phyloP scores from a whole-genome alignment of 208 protist genomes.

The Acanthamoeba divionensis region DNA sequence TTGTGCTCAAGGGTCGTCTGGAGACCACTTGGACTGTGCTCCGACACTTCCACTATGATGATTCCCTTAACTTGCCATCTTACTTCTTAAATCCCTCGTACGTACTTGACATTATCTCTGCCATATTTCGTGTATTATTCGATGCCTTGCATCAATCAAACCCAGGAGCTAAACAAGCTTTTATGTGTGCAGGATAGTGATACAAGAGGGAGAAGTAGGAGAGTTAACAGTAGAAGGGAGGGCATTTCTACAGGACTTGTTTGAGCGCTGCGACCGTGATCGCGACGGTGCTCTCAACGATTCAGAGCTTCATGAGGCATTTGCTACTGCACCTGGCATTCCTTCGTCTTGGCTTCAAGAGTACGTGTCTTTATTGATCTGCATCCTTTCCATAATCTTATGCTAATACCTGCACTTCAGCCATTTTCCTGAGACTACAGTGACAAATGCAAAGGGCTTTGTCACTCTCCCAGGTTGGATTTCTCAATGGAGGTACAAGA shows the following conservation, averaged over 20 bases:
- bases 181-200: background rate
- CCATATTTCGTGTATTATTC: background rate
- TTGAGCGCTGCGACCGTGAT: too few relatives aligned
- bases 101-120: background rate
- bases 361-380: too few relatives aligned
- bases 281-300: too few relatives aligned
- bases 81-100: background rate
- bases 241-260: too few relatives aligned
- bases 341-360: too few relatives aligned
- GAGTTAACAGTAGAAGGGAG: too few relatives aligned
- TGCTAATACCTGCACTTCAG: background rate
- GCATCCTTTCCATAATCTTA: background rate
- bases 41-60: background rate
- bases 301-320: too few relatives aligned
- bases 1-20: slow-evolving; percentile 25
- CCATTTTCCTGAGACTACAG: too few relatives aligned
- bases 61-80: background rate
- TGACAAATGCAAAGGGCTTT: too few relatives aligned
- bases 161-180: background rate
- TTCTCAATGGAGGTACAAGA: too few relatives aligned
- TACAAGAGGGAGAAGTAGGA: background rate
- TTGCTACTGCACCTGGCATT: too few relatives aligned
- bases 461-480: too few relatives aligned
- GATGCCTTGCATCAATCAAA: background rate
- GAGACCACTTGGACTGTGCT: slow-evolving; percentile 46